Base-by-base conservation (phyloP, 1,139 yeast species). In the Debaryomycetaceae sp. region DNA sequence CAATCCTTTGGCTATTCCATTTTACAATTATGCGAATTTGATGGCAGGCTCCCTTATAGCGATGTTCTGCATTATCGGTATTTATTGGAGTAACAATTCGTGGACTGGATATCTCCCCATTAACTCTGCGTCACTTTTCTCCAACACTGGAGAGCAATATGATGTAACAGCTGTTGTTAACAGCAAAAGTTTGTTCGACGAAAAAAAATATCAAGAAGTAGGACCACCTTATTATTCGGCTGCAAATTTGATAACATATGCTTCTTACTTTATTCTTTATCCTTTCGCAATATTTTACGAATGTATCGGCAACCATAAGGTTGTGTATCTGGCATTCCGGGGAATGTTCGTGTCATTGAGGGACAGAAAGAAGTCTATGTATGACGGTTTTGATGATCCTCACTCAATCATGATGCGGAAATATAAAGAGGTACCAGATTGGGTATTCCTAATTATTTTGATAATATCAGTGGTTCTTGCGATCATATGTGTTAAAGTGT, bases 191-290 rank as follows among this genome's bases (percentile, higher is more conserved):
- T 52, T 62, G 36, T 57, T 74, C 41, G 75, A 69, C 43, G 39
- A 53, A 8, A 53, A 39, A 13, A 69, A 67, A 46, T 74, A 73
- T 45, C 59, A 67, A 39, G 42, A 53, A 26, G 69, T 73, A 44
- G 77, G 81, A 1, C 78, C 80, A 1, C 85, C 86, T 14, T 80
- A 67, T 49, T 80, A 78, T 54, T 54, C 79, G 16, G 86, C 86
- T 5, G 83, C 78, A 2, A 73, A 70, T 48, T 53, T 78, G 38
- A 77, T 78, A 7, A 52, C 64, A 7, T 79, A 78, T 51, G 83
- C 83, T 13, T 68, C 79, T 1, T 74, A 68, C 50, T 78, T 79
- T 55, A 73, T 78, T 14, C 49, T 74, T 34, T 80, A 79, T 50
- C 83, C 86, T 6, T 71, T 78, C 35, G 56, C 73, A 13, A 64